A percentile compares a stretch with the other conserved stretches of the same genome.
Evolutionary conservation across 1,284 basidiomycete species (phyloP).

Genomic region (Cutaneotrichosporon cutaneum): DNA sequence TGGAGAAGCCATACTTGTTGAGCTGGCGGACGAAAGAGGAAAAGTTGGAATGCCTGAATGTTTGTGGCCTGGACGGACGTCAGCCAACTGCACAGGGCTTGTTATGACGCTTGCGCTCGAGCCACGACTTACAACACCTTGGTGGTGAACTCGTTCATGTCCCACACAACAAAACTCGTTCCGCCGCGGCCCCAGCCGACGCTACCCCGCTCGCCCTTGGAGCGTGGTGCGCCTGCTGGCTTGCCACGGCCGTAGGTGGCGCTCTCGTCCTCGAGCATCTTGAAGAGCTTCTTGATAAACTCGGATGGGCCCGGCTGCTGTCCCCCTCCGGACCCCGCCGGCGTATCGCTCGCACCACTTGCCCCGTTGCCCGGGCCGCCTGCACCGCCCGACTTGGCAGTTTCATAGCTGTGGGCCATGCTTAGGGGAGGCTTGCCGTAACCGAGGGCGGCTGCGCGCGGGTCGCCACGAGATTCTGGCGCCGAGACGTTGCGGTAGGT

Average conservation of each 20-base stretch:
- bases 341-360: neutral
- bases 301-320: conserved; percentile 57
- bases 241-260: conserved; percentile 40
- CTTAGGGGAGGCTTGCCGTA: neutral
- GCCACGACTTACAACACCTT: conserved; percentile 64
- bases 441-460: neutral
- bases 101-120: neutral
- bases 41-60: conserved; percentile 98
- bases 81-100: neutral
- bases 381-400: conserved; percentile 4
- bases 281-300: conserved; percentile 95
- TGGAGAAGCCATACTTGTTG: conserved; percentile 99
- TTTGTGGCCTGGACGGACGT: conserved; percentile 61
- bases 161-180: conserved; percentile 93
- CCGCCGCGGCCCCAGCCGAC: conserved; percentile 83
- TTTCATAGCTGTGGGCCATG: conserved; percentile 1
- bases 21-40: conserved; percentile 89
- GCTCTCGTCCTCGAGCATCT: conserved; percentile 57
- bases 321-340: conserved; percentile 1
- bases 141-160: conserved; percentile 97
- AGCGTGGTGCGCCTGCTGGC: conserved; percentile 31
- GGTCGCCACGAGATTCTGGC: conserved; percentile 1
- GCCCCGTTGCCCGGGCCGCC: conserved; percentile 4
- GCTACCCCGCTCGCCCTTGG: conserved; percentile 37
- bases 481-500: neutral